Base-by-base conservation (phyloP, 371 early-diverging fungal genomes). In the Sporodiniella umbellata region DNA sequence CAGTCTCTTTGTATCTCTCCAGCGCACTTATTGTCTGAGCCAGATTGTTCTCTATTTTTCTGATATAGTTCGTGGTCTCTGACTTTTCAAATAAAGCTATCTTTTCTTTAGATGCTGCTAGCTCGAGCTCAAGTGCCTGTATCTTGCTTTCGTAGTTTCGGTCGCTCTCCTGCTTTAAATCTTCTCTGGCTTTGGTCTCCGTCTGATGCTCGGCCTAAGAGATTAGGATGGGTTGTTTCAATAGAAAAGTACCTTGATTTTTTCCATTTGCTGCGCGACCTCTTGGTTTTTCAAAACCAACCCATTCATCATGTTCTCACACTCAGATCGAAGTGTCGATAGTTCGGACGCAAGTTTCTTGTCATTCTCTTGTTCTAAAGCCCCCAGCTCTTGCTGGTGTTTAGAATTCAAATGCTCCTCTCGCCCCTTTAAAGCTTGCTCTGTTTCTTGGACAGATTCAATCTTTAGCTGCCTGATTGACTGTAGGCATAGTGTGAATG, bases 11-110 rank as follows among this genome's bases (percentile, higher is more conserved):
- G 3, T 51, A 42, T 12, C 67, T 58, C 45, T 73, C 68, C 8
- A 70, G 48, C 8, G 51, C 42, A 1, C 45, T 45, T 6, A 48
- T 35, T 6, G 51, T 43, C 2, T 61, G 53, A n/a, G 22, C 28
- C 2, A 73, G 48, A 14, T 72, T 66, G 7, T 51, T 48, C 26
- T 72, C 61, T 0, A 68, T 37, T 25, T 66, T 66, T 25, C 68
- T 58, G 1, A 66, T 18, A 39, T 72, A 52, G 11, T 57, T 52
- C 11, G 51, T 53, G 11, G 58, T 54, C 1, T 56, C 56, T 3
- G 62, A 40, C n/a, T 66, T 62, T 25, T 63, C 51, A 30, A 68
- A 19, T 5, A 33, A 37, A 0, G 43, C 39, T 1, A 64, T 51
- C 40, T 49, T 53, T 8, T 57, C 33, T 23, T 62, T 51, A 4